Evolutionary conservation across 2,329 filamentous ascomycete genomes (phyloP).

Genomic region (Trichothecium roseum): DNA sequence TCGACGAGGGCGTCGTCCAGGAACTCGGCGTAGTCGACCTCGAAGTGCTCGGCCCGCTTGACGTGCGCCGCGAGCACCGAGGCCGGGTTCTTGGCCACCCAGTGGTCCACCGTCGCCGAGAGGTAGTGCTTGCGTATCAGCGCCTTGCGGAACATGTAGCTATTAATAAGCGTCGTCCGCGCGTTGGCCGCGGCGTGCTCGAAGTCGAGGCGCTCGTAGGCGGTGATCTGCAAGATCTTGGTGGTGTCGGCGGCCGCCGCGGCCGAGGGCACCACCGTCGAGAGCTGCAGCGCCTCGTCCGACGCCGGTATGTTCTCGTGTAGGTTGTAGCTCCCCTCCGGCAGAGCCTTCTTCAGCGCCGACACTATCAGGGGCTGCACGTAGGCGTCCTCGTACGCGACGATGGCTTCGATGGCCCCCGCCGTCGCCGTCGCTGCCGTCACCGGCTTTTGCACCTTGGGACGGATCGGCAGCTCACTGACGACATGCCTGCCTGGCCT

Average conservation of each 20-base stretch:
- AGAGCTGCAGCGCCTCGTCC: conserved; percentile 23
- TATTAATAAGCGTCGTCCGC: conserved; percentile 61
- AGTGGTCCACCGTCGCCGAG: conserved; percentile 70
- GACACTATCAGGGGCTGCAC: conserved; percentile 75
- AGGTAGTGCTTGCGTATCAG: conserved; percentile 95
- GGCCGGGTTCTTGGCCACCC: conserved; percentile 72
- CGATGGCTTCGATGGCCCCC: conserved; percentile 50
- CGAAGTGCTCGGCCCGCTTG: conserved; percentile 73
- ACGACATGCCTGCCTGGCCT: not conserved
- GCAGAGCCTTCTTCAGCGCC: conserved; percentile 56
- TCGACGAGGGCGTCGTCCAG: conserved; percentile 88
- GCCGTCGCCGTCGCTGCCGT: too few species aligned
- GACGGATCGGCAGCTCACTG: conserved; percentile 1
- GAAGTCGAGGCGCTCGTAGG: conserved; percentile 85
- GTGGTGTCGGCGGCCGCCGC: conserved; percentile 19
- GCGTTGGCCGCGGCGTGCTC: conserved; percentile 57
- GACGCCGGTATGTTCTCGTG: conserved; percentile 32
- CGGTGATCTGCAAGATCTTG: conserved; percentile 63
- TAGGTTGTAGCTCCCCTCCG: conserved; percentile 41
- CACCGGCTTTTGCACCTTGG: not conserved
- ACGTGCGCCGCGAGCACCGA: conserved; percentile 61
- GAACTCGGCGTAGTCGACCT: conserved; percentile 95
- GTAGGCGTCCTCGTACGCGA: conserved; percentile 81
- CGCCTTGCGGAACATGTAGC: conserved; percentile 92
- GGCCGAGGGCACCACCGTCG: conserved; percentile 20